A percentile compares a stretch with the other conserved stretches of the same genome.
phyloP scores from a whole-genome alignment of 1,284 basidiomycete genomes.

The Austropuccinia psidii region DNA sequence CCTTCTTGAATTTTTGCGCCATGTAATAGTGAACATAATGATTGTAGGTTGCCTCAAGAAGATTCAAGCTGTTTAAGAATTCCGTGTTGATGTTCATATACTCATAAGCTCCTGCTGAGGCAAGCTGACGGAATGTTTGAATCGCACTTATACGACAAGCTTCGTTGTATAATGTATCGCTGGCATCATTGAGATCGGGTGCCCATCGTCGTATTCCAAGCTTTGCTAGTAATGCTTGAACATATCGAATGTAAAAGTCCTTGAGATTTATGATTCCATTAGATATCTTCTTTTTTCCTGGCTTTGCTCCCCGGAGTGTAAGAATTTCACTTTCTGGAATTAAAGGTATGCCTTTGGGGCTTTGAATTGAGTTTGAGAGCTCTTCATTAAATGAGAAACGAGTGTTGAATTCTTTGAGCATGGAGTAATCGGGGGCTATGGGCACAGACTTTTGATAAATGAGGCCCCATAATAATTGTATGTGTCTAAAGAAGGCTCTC shows the following conservation, averaged over 20 bases:
- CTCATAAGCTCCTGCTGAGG: background rate
- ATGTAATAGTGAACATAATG: constrained; percentile 8
- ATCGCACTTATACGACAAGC: background rate
- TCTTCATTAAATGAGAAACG: background rate
- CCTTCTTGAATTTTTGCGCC: background rate
- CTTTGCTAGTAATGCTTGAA: background rate
- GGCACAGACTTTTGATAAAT: background rate
- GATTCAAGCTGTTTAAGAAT: background rate
- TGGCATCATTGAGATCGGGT: background rate
- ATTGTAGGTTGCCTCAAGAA: background rate
- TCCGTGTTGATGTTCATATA: constrained; percentile 9
- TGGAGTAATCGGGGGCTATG: background rate
- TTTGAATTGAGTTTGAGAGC: background rate
- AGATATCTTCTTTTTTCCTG: background rate
- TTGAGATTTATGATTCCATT: background rate
- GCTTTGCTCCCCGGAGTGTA: background rate
- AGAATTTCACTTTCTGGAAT: background rate
- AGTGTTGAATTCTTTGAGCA: background rate
- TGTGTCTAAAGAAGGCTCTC: constrained; percentile 13
- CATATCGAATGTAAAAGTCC: background rate
- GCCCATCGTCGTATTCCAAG: background rate
- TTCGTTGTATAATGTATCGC: background rate
- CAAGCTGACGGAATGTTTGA: background rate
- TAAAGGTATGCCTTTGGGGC: too few species aligned
- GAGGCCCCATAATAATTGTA: constrained; percentile 16